Conservation (phyloP, 73 alveolate species). For the Paramecium sonneborni region DNA sequence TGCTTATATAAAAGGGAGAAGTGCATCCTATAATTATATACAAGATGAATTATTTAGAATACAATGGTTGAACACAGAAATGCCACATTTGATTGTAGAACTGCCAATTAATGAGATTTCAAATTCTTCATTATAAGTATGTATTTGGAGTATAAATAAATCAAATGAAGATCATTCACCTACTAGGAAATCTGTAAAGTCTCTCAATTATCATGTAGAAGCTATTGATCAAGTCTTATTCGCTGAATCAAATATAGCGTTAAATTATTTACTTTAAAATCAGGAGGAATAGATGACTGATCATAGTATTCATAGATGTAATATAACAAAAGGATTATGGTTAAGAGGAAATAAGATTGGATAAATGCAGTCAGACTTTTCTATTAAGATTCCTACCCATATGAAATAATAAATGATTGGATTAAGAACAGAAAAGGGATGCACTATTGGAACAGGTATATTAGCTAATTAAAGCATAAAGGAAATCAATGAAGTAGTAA, state of each 20-base stretch:
- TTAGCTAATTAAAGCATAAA: not conserved
- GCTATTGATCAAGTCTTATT: not conserved
- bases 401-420: conserved; percentile 34
- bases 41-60: not conserved
- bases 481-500: conserved; percentile 38
- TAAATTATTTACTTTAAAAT: not conserved
- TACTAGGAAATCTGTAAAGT: not conserved
- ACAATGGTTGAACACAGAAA: not conserved
- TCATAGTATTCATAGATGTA: not conserved
- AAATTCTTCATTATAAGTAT: not conserved
- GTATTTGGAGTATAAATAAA: conserved; percentile 36
- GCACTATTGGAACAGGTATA: not conserved
- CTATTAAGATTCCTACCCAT: not conserved
- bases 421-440: conserved; percentile 29
- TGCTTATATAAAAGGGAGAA: not conserved
- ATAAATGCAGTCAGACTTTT: not conserved
- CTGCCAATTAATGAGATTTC: not conserved
- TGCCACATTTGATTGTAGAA: not conserved
- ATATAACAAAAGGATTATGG: conserved; percentile 11
- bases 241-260: conserved; percentile 17
- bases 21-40: not conserved
- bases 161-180: conserved; percentile 30
- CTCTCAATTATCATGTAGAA: not conserved
- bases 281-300: not conserved
- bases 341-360: conserved; percentile 21